Percentiles rank a stretch among this genome's conserved stretches.
Conservation (phyloP, 345 rosid genomes). For the Gossypium australe region DNA sequence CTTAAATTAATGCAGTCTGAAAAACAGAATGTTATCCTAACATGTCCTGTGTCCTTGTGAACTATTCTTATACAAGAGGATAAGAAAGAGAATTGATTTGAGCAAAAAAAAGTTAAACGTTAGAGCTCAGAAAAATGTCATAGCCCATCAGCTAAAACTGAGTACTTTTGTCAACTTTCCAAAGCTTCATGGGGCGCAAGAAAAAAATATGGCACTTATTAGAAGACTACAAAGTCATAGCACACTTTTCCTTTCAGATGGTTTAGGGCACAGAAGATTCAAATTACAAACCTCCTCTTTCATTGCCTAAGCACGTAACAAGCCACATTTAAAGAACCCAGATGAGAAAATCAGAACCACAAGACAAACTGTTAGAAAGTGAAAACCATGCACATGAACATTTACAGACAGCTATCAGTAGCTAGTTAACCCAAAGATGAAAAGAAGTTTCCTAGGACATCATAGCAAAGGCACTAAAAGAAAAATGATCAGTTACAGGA, state of each 20-base stretch:
- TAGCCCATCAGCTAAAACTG: not conserved
- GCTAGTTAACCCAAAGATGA: not conserved
- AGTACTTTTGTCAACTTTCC: not conserved
- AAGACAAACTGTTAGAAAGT: not conserved
- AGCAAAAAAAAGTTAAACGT: not conserved
- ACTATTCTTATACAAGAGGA: not conserved
- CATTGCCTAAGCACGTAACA: not conserved
- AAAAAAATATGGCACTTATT: not conserved
- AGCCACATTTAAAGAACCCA: not conserved
- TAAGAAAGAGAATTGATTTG: not conserved
- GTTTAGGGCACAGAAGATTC: slow-evolving; percentile 2
- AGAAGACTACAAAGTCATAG: not conserved
- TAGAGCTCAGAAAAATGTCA: not conserved
- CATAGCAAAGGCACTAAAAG: not conserved
- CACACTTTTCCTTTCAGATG: not conserved
- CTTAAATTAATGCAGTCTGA: not conserved
- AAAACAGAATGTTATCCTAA: not conserved
- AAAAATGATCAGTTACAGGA: not conserved
- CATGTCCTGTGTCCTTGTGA: not conserved
- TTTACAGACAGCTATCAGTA: not conserved
- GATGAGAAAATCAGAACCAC: not conserved
- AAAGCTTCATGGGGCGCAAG: not conserved
- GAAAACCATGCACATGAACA: slow-evolving; percentile 1
- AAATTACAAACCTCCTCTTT: not conserved
- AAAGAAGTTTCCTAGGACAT: slow-evolving; percentile 1